Base-by-base conservation (phyloP, 2,329 filamentous ascomycete genomes). In the Nothopassalora personata region DNA sequence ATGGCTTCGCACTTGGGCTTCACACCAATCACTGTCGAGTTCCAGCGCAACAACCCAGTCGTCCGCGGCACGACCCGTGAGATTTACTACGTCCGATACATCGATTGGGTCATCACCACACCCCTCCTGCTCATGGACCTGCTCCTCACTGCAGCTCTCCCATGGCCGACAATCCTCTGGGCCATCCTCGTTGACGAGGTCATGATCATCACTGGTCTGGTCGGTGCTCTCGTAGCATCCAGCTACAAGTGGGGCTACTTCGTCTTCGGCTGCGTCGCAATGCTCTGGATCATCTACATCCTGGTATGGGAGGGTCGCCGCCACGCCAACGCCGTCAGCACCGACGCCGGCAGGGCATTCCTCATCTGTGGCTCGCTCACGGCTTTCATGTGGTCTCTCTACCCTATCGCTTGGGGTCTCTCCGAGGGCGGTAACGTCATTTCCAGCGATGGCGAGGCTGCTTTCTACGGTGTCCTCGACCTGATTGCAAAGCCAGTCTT, bases 231-330 rank as follows among this genome's bases (percentile, higher is more conserved):
- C 1, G 83, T 87, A 3, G 70, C 72, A 15, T 83, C 81, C 8
- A 75, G 74, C 2, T 89, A 88, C 76, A 89, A 88, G 70, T 89
- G 83, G 84, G 85, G 84, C 1, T 89, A 86, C 73, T 87, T 80
- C 70, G 73, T 75, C 9, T 86, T 87, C 57, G 82, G 80, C 57
- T 77, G 60, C 75, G 76, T 62, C 58, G 73, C 63, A 66, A 77
- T 57, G 59, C 74, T 83, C 63, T 85, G 83, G 70, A 81, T 90
- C 53, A 71, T 81, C 43, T 89, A 83, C 70, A 73, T 84, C 58
- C 79, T 89, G 3, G 75, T 78, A 56, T 78, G 78, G 72, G 81
- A 85, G 52, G 83, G 79, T 0, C 81, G 82, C 52, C 74, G 76
- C 2, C 80, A 88, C 64, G 83, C 86, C 15, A 76, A 73, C 27